Evolutionary conservation across 306 rosid genomes (phyloP).

Genomic region (Calophaca sinica): DNA sequence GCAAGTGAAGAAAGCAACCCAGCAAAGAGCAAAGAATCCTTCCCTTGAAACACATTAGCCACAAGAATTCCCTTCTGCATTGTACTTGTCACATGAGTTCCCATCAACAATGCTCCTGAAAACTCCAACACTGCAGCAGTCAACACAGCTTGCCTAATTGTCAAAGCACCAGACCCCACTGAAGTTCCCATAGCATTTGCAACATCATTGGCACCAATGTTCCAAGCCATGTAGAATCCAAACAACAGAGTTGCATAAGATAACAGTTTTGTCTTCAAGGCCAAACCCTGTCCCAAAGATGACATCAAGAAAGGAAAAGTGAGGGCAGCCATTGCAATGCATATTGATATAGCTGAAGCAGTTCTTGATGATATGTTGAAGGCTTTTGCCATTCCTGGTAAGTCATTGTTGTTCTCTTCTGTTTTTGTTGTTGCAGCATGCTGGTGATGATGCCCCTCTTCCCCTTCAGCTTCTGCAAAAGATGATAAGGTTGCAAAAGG

Average conservation of each 20-base stretch:
- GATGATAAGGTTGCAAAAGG: conserved; percentile 78
- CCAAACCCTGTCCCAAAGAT: conserved; percentile 67
- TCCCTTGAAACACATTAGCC: conserved; percentile 79
- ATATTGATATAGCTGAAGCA: conserved; percentile 67
- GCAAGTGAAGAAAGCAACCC: conserved; percentile 95
- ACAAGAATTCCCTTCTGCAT: conserved; percentile 97
- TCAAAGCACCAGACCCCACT: conserved; percentile 92
- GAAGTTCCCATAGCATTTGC: conserved; percentile 99
- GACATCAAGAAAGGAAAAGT: conserved; percentile 72
- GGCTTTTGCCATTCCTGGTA: conserved; percentile 73
- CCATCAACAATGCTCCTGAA: conserved; percentile 88
- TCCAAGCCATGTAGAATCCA: conserved; percentile 99
- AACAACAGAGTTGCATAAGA: conserved; percentile 73
- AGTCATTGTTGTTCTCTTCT: conserved; percentile 30
- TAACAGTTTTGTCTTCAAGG: conserved; percentile 66
- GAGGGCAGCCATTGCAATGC: conserved; percentile 75
- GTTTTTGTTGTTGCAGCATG: not conserved
- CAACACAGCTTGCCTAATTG: conserved; percentile 83
- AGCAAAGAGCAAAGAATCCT: conserved; percentile 71
- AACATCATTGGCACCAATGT: conserved; percentile 97
- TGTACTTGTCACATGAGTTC: conserved; percentile 88
- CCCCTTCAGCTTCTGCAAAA: conserved; percentile 74
- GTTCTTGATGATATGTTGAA: conserved; percentile 71
- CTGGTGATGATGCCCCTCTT: conserved; percentile 40
- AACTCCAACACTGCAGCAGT: conserved; percentile 91